Evolutionary conservation across 768 basidiomycete genomes (phyloP), one percentile per base, ranked within the genome.

Genomic region (Suillus discolor): DNA sequence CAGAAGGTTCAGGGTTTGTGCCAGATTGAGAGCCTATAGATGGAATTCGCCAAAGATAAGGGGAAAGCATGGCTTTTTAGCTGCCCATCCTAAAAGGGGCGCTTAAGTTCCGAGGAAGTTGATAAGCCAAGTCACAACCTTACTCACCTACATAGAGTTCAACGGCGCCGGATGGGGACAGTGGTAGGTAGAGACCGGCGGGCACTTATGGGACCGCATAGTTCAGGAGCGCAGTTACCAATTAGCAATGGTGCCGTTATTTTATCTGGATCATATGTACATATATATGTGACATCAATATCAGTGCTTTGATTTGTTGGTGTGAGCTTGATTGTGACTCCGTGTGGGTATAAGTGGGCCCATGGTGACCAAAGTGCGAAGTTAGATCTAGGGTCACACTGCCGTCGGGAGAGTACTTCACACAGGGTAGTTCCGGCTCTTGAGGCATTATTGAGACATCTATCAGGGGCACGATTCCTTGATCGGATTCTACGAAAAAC

Each of bases 41-140:
- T 41, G 57, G 39, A 60, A 41, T 60, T 41, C 6, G 11, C 12
- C 18, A 28, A 60, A 60, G 57, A 60, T 60, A 60, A 60, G 57
- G 20, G 18, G 25, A 60, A 41, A 60, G 57, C 57, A 59, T 59
- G 57, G 38, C 38, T 41, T 54, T 59, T 11, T 31, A 31, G 11
- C 57, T 60, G 57, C 39, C 16, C 36, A 61, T 59, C 55, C 59
- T 54, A 61, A 74, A 76, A 70, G 70, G 75, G 77, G 75, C 76
- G 75, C 72, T 61, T 70, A 78, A 76, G 75, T 49, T 76, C 75
- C 75, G 75, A 68, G 42, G 65, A 54, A 60, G 65, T 62, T 51
- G 69, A 69, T 67, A 67, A 71, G 67, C 62, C 57, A 62, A 49
- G 64, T 53, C 61, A 41, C 53, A 62, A 45, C 42, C n/a, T 66